Evolutionary conservation across 2,329 filamentous ascomycete genomes (phyloP), one percentile per base, ranked within the genome.

Genomic region (Zasmidium angulare): DNA sequence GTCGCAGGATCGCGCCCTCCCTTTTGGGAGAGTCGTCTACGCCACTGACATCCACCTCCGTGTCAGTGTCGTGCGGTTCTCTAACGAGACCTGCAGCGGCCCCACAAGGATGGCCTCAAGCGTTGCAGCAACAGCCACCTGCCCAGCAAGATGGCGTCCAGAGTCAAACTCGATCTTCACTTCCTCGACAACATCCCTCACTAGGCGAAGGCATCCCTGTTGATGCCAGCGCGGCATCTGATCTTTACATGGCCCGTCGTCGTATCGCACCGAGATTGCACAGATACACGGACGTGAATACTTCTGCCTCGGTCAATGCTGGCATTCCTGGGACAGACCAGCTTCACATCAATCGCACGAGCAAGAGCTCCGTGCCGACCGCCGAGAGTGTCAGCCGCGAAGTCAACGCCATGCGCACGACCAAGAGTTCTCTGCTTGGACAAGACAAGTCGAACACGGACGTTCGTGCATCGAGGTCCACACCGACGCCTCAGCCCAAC

Each of bases 21-120:
- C 36, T 43, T 43, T 43, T 43, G 36, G 36, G 36, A 43, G 36
- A 19, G 36, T 43, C 36, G 14, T 7, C 36, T 43, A 43, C 53
- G 22, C 21, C 36, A 31, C 59, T 65, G 63, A 62, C 64, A 63
- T 66, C 61, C 63, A 65, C 63, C 64, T 70, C 67, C 66, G 67
- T 65, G 67, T 63, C 58, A 56, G 52, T 59, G 23, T 54, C 65
- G 26, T 53, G 60, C 52, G 55, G 61, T 61, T 29, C 58, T 55
- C 36, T 7, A 43, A 43, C 22, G 14, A 40, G 21, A 46, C 53
- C 58, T 46, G 50, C 57, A 46, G 52, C 58, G 59, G 56, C 56
- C 52, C 47, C 56, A 22, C 50, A 63, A 62, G 63, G 57, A 65
- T 54, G 58, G 56, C 61, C 56, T 29, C 26, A 29, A 29, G 26